These are phyloP conservation scores for Puccinia novopanici DNA, from an alignment of 1,284 basidiomycete genomes.

Conservation along the genomic window DNA sequence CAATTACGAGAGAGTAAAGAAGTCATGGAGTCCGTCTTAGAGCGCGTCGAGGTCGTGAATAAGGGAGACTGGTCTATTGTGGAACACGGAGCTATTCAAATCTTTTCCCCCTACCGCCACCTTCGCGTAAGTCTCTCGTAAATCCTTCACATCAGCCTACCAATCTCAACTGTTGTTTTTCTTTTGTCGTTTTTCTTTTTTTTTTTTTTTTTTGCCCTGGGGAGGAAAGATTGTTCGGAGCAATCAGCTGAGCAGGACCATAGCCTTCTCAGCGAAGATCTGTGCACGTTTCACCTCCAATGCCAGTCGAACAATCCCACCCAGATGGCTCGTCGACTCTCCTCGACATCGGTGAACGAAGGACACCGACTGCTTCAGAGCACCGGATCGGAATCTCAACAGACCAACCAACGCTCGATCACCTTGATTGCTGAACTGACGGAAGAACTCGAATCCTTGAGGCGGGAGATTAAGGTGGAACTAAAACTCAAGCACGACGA, in stretches of 20 bases:
- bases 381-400: constrained; percentile 26
- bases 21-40: constrained; percentile 45
- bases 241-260: constrained; percentile 9
- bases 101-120: constrained; percentile 22
- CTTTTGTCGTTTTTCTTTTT: too few species aligned
- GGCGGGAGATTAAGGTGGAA: constrained; percentile 44
- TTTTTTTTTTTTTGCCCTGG: neutral
- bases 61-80: constrained; percentile 47
- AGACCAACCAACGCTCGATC: constrained; percentile 40
- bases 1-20: constrained; percentile 38
- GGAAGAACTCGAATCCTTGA: constrained; percentile 43
- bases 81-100: constrained; percentile 38
- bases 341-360: neutral
- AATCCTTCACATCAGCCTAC: neutral
- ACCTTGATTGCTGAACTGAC: constrained; percentile 47
- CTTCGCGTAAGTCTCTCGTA: too few species aligned
- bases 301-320: neutral
- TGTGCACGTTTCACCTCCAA: constrained; percentile 19
- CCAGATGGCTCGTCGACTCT: neutral
- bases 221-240: constrained; percentile 3
- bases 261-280: constrained; percentile 10
- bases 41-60: constrained; percentile 34
- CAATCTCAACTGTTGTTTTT: neutral
- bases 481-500: constrained; percentile 42
- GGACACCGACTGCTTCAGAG: neutral